Conservation (phyloP, 257 asterid species). For the Solanum lycopersicoides region DNA sequence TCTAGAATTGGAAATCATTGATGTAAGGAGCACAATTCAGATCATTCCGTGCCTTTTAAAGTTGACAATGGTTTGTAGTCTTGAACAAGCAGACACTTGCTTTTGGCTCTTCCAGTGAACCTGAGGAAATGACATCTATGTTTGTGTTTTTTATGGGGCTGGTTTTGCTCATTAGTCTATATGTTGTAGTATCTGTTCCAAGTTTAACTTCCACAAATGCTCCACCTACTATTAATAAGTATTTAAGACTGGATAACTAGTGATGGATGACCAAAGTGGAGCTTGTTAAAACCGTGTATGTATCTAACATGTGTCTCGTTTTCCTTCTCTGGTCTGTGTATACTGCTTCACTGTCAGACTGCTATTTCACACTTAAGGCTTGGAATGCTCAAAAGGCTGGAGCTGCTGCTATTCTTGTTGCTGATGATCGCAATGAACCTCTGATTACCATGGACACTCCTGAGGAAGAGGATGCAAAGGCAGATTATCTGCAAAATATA, state of each 20-base stretch:
- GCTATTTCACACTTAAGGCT: slow-evolving; percentile 82
- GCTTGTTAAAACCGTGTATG: not conserved
- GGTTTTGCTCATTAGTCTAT: not conserved
- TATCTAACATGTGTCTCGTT: not conserved
- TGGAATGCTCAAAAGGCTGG: slow-evolving; percentile 96
- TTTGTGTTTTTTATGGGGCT: not conserved
- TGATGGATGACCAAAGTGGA: not conserved
- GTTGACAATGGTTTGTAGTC: not conserved
- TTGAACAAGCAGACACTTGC: not conserved
- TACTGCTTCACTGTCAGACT: slow-evolving; percentile 37
- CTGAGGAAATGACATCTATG: not conserved
- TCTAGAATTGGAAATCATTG: not conserved
- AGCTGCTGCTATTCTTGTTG: slow-evolving; percentile 92
- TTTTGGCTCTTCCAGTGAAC: not conserved
- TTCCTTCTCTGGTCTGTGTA: not conserved
- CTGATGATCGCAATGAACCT: slow-evolving; percentile 69
- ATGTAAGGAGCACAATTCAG: not conserved
- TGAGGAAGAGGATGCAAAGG: slow-evolving; percentile 49
- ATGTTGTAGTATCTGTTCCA: not conserved
- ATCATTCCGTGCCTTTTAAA: not conserved
- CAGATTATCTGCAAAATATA: slow-evolving; percentile 67
- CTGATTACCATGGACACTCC: slow-evolving; percentile 95
- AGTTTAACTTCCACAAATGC: not conserved
- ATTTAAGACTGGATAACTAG: not conserved
- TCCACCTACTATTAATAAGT: not conserved